These are phyloP conservation scores for Chlorella sp. DNA, from an alignment of 139 green algal genomes.

Conservation along the genomic window DNA sequence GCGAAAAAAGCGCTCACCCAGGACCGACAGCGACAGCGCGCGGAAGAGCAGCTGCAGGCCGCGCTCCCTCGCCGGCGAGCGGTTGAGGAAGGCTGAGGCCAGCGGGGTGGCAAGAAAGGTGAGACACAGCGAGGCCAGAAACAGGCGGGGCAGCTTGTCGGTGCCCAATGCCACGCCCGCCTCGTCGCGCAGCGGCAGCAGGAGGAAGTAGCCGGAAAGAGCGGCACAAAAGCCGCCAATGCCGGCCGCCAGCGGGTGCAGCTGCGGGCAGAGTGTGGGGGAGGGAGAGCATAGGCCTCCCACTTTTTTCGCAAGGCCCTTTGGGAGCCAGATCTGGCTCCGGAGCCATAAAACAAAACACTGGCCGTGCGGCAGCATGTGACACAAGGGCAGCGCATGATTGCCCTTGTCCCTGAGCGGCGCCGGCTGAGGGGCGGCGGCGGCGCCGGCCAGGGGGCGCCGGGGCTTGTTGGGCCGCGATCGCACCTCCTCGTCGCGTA, in stretches of 20 bases:
- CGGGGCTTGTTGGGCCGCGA: background rate
- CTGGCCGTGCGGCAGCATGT: no score
- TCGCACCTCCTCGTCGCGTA: background rate
- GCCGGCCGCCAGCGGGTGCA: background rate
- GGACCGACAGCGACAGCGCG: constrained; percentile 54
- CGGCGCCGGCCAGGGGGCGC: no score
- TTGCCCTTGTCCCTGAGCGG: no score
- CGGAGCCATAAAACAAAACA: no score
- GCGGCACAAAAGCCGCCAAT: background rate
- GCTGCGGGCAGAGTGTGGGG: background rate
- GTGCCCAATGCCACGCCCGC: constrained; percentile 72
- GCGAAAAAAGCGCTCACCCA: constrained; percentile 54
- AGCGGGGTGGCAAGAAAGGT: constrained; percentile 49
- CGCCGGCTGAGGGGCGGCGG: no score
- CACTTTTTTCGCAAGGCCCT: no score
- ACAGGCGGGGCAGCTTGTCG: constrained; percentile 51
- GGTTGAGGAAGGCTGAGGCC: constrained; percentile 41
- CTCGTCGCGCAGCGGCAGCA: constrained; percentile 79
- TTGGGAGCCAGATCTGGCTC: no score
- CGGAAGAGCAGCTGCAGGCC: constrained; percentile 63
- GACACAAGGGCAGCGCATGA: no score
- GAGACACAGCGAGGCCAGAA: constrained; percentile 42
- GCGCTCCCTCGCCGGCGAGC: constrained; percentile 33
- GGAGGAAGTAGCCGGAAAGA: constrained; percentile 70
- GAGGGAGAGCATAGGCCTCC: background rate